These are phyloP conservation scores for Brettanomyces naardenensis DNA, from an alignment of 805 yeast species.

Conservation along the genomic window DNA sequence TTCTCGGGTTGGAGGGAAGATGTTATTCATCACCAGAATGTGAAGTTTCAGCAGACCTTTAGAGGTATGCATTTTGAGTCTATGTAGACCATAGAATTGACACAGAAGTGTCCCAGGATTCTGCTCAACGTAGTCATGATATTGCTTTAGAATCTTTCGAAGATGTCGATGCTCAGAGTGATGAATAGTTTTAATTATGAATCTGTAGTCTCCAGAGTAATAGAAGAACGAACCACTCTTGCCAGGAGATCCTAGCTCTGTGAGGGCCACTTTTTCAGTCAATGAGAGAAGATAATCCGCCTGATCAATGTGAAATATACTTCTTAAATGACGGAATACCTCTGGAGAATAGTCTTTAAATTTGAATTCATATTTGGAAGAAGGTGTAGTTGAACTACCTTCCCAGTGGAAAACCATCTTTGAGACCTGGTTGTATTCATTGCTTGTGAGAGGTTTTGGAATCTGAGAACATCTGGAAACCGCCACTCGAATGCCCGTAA, in stretches of 20 bases:
- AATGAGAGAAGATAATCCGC: constrained; percentile 91
- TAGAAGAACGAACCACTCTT: constrained; percentile 95
- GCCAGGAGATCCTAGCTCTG: constrained; percentile 93
- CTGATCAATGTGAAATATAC: constrained; percentile 80
- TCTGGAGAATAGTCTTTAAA: constrained; percentile 95
- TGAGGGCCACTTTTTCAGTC: constrained; percentile 86
- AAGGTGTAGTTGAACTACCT: constrained; percentile 87
- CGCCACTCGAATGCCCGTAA: constrained; percentile 93
- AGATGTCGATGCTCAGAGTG: constrained; percentile 86
- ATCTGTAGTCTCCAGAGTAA: constrained; percentile 87
- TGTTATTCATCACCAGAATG: constrained; percentile 92
- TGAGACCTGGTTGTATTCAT: constrained; percentile 64
- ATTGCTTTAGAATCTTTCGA: constrained; percentile 63
- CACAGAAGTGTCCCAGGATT: constrained; percentile 86
- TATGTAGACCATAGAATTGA: constrained; percentile 94
- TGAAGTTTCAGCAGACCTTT: constrained; percentile 57
- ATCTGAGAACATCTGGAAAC: constrained; percentile 88
- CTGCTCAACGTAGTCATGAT: constrained; percentile 68
- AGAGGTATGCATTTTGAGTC: constrained; percentile 79
- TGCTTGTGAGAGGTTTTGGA: constrained; percentile 61
- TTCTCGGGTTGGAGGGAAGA: constrained; percentile 89
- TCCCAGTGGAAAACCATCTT: constrained; percentile 81
- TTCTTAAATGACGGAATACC: constrained; percentile 81
- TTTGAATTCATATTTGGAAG: constrained; percentile 90
- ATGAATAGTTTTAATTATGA: constrained; percentile 92